These are phyloP conservation scores for Colletotrichum spaethianum DNA, from an alignment of 2,329 filamentous ascomycete genomes.

Conservation along the genomic window DNA sequence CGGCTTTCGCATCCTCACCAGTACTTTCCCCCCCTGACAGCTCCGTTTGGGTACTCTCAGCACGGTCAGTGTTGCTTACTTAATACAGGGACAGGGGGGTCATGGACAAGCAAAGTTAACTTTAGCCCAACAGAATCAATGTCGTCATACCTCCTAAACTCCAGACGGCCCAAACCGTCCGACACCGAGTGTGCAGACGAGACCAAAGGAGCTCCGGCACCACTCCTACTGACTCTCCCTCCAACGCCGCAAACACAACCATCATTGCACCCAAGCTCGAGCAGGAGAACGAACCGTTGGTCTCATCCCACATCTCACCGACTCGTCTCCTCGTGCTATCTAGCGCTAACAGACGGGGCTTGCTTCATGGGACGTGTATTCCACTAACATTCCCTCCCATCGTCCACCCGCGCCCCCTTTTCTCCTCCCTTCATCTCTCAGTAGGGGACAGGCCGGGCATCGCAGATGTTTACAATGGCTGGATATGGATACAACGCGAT, in stretches of 20 bases:
- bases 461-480: background rate
- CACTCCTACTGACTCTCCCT: background rate
- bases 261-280: background rate
- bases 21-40: background rate
- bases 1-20: background rate
- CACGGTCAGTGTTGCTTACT: background rate
- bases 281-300: slow-evolving; percentile 18
- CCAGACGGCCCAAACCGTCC: background rate
- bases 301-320: background rate
- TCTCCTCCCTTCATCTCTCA: slow-evolving; percentile 26
- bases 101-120: background rate
- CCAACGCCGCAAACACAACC: background rate
- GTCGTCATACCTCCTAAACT: slow-evolving; percentile 32
- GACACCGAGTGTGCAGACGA: background rate
- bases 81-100: background rate
- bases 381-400: background rate
- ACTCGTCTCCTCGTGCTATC: background rate
- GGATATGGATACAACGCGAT: background rate
- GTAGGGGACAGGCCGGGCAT: background rate
- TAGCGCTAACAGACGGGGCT: background rate
- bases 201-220: background rate
- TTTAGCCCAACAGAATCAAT: slow-evolving; percentile 19
- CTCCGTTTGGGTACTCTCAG: background rate
- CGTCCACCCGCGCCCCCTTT: background rate
- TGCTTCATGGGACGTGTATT: background rate